Evolutionary conservation across 495 filamentous ascomycete species (phyloP).

Genomic region (Tuber microsphaerosporum): DNA sequence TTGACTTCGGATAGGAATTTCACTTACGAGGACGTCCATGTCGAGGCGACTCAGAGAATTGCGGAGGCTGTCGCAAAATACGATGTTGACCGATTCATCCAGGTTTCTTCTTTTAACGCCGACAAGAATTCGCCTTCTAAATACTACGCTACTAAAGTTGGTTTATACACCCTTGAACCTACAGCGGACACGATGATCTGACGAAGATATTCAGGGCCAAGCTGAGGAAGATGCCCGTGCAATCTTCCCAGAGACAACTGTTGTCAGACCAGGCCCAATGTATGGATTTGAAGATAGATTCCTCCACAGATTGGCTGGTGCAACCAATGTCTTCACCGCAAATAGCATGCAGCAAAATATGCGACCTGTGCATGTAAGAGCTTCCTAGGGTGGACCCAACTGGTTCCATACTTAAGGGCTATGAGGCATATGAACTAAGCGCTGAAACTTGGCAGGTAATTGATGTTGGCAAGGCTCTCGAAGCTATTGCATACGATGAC

Average conservation of each 20-base stretch:
- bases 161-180: slow-evolving; percentile 9
- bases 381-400: neutral
- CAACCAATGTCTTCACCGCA: slow-evolving; percentile 71
- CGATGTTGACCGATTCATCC: slow-evolving; percentile 93
- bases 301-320: slow-evolving; percentile 72
- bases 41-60: slow-evolving; percentile 91
- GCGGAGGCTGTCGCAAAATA: slow-evolving; percentile 96
- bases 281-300: slow-evolving; percentile 93
- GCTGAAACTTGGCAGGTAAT: slow-evolving; percentile 52
- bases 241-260: slow-evolving; percentile 97
- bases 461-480: slow-evolving; percentile 81
- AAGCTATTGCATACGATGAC: slow-evolving; percentile 83
- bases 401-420: slow-evolving; percentile 5
- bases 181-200: slow-evolving; percentile 16
- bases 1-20: slow-evolving; percentile 63
- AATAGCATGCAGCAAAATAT: slow-evolving; percentile 89
- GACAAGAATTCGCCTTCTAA: slow-evolving; percentile 70
- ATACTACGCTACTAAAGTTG: slow-evolving; percentile 83
- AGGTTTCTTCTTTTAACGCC: slow-evolving; percentile 93
- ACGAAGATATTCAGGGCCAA: slow-evolving; percentile 51
- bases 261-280: slow-evolving; percentile 87
- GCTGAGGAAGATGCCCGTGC: slow-evolving; percentile 76
- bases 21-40: slow-evolving; percentile 80
- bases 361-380: slow-evolving; percentile 80
- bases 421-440: slow-evolving; percentile 34